Conservation (phyloP, 306 rosid genomes). For the Dalbergia cultrata region DNA sequence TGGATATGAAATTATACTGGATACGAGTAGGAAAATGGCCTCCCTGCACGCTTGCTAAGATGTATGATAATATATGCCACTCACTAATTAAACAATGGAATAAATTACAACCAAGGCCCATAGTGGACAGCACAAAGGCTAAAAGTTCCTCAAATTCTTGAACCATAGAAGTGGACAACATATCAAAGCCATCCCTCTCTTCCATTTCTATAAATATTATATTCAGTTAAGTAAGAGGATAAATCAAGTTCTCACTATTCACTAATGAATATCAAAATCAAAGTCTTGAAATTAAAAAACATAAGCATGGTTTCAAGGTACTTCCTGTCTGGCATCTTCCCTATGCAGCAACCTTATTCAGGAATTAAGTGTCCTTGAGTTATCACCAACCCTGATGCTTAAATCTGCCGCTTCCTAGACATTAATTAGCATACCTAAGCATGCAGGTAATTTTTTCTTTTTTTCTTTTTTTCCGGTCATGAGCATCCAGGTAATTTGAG, state of each 20-base stretch:
- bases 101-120: conserved; percentile 4
- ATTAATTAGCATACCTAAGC: conserved; percentile 37
- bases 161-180: conserved; percentile 42
- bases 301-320: conserved; percentile 47
- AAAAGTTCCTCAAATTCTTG: conserved; percentile 43
- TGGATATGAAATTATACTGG: conserved; percentile 38
- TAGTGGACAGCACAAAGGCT: conserved; percentile 48
- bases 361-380: conserved; percentile 34
- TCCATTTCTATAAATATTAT: conserved; percentile 14
- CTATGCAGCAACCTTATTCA: conserved; percentile 39
- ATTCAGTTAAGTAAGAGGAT: neutral
- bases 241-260: conserved; percentile 37
- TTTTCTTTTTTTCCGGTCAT: too few species aligned
- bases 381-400: conserved; percentile 50
- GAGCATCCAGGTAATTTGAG: neutral
- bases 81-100: conserved; percentile 44
- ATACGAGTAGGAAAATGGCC: conserved; percentile 44
- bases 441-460: neutral
- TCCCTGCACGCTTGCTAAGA: conserved; percentile 49
- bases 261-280: conserved; percentile 21
- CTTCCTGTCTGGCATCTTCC: conserved; percentile 51
- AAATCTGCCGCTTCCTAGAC: conserved; percentile 55
- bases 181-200: conserved; percentile 25
- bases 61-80: conserved; percentile 49
- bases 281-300: conserved; percentile 32